These are phyloP conservation scores for Lasiodiplodia gonubiensis DNA, from an alignment of 2,329 filamentous ascomycete species.

Conservation along the genomic window DNA sequence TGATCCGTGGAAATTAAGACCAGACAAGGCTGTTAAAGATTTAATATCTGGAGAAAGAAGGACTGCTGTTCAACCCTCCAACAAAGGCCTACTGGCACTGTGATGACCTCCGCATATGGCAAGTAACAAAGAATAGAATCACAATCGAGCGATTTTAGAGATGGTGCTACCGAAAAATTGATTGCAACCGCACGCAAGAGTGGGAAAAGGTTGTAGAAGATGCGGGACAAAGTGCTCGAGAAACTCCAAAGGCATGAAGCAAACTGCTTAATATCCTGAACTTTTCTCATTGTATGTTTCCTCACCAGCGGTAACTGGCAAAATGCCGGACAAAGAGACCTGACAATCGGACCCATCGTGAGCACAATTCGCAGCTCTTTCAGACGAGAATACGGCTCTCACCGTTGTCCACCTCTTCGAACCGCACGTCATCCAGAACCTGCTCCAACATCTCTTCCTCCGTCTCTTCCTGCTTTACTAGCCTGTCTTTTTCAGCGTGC, in stretches of 20 bases:
- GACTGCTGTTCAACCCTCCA: neutral
- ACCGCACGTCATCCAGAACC: constrained; percentile 51
- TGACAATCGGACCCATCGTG: neutral
- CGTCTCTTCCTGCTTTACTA: constrained; percentile 35
- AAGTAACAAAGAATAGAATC: neutral
- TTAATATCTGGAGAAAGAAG: neutral
- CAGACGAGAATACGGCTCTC: constrained; percentile 57
- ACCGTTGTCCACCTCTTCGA: constrained; percentile 62
- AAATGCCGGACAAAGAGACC: neutral
- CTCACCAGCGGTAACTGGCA: neutral
- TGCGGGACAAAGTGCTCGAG: neutral
- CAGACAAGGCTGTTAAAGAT: neutral
- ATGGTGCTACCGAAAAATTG: neutral
- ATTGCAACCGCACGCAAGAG: neutral
- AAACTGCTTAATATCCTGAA: neutral
- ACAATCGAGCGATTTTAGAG: neutral
- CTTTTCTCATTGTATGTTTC: neutral
- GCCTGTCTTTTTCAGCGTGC: constrained; percentile 49
- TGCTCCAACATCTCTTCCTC: constrained; percentile 35
- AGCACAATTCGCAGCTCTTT: constrained; percentile 26
- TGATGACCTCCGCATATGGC: neutral
- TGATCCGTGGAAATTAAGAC: neutral
- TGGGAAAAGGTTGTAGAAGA: neutral
- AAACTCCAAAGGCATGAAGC: neutral
- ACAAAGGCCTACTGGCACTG: neutral